A percentile compares a stretch with the other conserved stretches of the same genome.
Conservation (phyloP, 352 stramenopile genomes). For the Phytopythium kandeliae region DNA sequence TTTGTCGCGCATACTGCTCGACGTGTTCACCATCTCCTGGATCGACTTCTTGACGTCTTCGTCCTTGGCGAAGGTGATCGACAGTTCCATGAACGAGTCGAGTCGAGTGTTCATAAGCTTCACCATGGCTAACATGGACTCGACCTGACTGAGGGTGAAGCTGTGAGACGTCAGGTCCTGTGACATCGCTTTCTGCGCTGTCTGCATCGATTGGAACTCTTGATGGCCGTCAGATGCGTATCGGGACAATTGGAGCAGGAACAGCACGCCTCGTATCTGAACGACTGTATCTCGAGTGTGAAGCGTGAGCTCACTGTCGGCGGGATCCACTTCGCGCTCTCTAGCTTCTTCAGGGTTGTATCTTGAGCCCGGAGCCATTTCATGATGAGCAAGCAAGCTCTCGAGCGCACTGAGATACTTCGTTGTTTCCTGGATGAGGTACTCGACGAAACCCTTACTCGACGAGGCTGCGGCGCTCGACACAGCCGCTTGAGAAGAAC, state of each 20-base stretch:
- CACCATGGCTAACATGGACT: slow-evolving; percentile 41
- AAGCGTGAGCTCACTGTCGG: slow-evolving; percentile 16
- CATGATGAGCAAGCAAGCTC: slow-evolving; percentile 16
- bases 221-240: slow-evolving; percentile 33
- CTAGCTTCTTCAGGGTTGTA: slow-evolving; percentile 3
- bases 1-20: slow-evolving; percentile 32
- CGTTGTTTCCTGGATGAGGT: slow-evolving; percentile 29
- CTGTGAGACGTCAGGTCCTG: slow-evolving; percentile 31
- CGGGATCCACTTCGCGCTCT: not conserved
- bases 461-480: not conserved
- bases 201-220: slow-evolving; percentile 26
- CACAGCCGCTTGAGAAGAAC: not conserved
- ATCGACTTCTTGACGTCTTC: slow-evolving; percentile 72
- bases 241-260: slow-evolving; percentile 35
- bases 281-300: slow-evolving; percentile 44
- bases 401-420: slow-evolving; percentile 1
- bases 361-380: not conserved
- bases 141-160: slow-evolving; percentile 46
- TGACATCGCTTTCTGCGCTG: slow-evolving; percentile 21
- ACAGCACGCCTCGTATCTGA: slow-evolving; percentile 51
- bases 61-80: slow-evolving; percentile 62
- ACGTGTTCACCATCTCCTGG: slow-evolving; percentile 46
- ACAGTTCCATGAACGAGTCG: slow-evolving; percentile 61
- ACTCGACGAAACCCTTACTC: slow-evolving; percentile 24
- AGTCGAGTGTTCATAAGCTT: slow-evolving; percentile 60